phyloP scores from a whole-genome alignment of 768 basidiomycete species.

The Lactarius pseudohatsudake region DNA sequence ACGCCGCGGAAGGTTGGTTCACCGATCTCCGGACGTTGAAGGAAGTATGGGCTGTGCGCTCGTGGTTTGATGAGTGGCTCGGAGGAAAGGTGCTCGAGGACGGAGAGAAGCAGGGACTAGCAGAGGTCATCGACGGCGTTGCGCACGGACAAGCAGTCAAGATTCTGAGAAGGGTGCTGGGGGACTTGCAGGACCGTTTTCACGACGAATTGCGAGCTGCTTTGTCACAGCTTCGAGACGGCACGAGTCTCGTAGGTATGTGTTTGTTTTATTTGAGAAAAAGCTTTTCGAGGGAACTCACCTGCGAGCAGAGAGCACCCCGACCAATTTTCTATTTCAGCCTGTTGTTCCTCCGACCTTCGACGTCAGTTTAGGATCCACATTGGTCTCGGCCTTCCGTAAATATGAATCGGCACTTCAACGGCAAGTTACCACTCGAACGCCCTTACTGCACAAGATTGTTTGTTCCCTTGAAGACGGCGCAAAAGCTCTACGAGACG shows the following conservation, averaged over 20 bases:
- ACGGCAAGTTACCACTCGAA: constrained; percentile 64
- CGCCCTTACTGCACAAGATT: constrained; percentile 57
- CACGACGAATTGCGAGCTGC: constrained; percentile 42
- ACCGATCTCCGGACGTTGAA: constrained; percentile 54
- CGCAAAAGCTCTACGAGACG: constrained; percentile 56
- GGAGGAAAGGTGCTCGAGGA: constrained; percentile 41
- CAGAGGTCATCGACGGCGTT: constrained; percentile 50
- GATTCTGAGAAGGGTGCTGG: constrained; percentile 59
- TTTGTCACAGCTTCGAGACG: constrained; percentile 37
- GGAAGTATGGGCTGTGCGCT: constrained; percentile 72
- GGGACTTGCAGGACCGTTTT: constrained; percentile 47
- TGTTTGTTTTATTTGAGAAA: constrained; percentile 19
- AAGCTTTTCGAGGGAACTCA: constrained; percentile 13
- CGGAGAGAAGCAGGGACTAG: constrained; percentile 48
- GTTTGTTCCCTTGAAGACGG: constrained; percentile 59
- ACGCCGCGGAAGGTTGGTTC: constrained; percentile 57
- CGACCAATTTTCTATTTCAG: constrained; percentile 56
- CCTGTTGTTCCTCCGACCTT: constrained; percentile 48
- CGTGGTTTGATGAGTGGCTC: constrained; percentile 50
- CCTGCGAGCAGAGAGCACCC: constrained; percentile 46
- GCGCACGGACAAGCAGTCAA: constrained; percentile 52
- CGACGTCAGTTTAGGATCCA: constrained; percentile 39
- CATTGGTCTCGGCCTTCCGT: constrained; percentile 50
- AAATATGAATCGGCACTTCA: constrained; percentile 61
- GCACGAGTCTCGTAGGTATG: constrained; percentile 36